Conservation (phyloP, 192 early-diverging fungal species). For the Dispira simplex region DNA sequence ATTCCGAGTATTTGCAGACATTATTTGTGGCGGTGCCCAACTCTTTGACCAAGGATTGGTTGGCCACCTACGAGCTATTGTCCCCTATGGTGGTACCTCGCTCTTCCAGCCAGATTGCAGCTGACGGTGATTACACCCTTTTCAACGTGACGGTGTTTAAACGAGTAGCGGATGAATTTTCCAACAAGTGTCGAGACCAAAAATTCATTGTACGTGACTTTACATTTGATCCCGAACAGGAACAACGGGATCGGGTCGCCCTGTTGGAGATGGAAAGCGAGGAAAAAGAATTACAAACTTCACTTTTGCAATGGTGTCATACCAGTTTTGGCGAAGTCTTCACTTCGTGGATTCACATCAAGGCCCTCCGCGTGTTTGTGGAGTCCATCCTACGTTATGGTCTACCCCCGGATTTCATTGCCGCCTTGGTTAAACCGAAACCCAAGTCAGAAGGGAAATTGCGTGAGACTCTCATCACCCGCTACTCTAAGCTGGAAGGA, state of each 20-base stretch:
- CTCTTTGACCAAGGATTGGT: constrained; percentile 69
- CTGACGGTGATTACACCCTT: constrained; percentile 91
- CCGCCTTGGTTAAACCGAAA: constrained; percentile 58
- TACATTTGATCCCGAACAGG: constrained; percentile 70
- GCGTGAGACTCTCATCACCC: constrained; percentile 51
- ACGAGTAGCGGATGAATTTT: constrained; percentile 80
- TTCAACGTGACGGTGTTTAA: constrained; percentile 88
- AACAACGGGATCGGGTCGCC: constrained; percentile 51
- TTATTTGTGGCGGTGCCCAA: constrained; percentile 90
- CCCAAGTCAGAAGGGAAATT: constrained; percentile 72
- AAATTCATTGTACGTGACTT: constrained; percentile 94
- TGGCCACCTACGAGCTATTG: constrained; percentile 71
- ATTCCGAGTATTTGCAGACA: constrained; percentile 91
- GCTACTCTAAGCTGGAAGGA: constrained; percentile 68
- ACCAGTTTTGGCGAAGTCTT: constrained; percentile 93
- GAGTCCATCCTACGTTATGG: constrained; percentile 96
- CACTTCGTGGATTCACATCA: constrained; percentile 86
- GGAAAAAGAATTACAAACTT: constrained; percentile 60
- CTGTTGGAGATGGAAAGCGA: constrained; percentile 54
- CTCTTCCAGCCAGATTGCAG: constrained; percentile 75
- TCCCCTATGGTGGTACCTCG: constrained; percentile 94
- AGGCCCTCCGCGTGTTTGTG: constrained; percentile 88
- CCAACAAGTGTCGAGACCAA: constrained; percentile 72
- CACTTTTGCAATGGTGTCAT: constrained; percentile 71
- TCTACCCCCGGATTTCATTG: constrained; percentile 84